Evolutionary conservation across 345 rosid genomes (phyloP).

Genomic region (Linum lewisii): DNA sequence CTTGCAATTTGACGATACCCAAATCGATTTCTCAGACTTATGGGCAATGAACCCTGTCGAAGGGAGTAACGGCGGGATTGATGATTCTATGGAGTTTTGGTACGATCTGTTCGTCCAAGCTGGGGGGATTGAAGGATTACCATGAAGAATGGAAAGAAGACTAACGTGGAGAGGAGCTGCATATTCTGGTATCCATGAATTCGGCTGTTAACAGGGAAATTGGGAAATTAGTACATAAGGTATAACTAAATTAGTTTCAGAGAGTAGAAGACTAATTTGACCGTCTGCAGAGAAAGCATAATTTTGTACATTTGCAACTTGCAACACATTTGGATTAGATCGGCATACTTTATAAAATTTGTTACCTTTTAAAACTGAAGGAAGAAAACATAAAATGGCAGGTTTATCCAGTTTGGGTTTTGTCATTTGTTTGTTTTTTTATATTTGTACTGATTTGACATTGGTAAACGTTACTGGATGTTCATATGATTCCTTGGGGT

Average conservation of each 20-base stretch:
- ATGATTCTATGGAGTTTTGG: not conserved
- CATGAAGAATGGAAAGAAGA: no score
- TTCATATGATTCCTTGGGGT: no score
- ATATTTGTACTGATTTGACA: no score
- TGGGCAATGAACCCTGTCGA: not conserved
- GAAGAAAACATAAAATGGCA: no score
- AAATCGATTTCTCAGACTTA: not conserved
- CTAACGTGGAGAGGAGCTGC: not conserved
- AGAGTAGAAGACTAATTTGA: not conserved
- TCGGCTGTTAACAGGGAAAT: not conserved
- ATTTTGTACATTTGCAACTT: no score
- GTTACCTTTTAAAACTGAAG: no score
- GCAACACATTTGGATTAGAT: not conserved
- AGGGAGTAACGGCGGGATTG: not conserved
- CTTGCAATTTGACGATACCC: not conserved
- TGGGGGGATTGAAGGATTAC: not conserved
- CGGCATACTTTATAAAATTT: no score
- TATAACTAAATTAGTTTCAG: no score
- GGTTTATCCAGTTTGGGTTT: no score
- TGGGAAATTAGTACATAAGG: not conserved
- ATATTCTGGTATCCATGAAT: no score
- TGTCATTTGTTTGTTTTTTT: no score
- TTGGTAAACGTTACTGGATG: no score
- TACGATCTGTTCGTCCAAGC: not conserved
- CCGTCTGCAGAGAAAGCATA: not conserved